Percentiles rank a stretch among this genome's conserved stretches.
These are phyloP conservation scores for Beauveria bassiana DNA, from an alignment of 2,329 filamentous ascomycete genomes.

Conservation along the genomic window DNA sequence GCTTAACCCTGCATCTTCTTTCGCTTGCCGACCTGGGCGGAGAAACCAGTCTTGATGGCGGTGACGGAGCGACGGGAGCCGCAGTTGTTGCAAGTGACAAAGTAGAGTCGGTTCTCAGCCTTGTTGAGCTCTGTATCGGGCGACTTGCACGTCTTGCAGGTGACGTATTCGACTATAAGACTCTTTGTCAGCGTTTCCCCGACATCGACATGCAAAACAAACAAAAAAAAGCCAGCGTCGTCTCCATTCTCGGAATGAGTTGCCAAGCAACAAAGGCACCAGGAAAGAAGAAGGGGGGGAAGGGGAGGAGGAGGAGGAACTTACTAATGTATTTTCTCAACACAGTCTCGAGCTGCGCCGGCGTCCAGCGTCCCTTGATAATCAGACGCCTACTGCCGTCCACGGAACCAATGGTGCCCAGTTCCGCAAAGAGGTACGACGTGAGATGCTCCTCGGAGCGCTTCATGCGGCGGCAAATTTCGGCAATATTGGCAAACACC, in stretches of 20 bases:
- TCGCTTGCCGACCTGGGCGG: slow-evolving; percentile 97
- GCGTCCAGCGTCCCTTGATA: slow-evolving; percentile 99
- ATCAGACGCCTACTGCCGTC: slow-evolving; percentile 88
- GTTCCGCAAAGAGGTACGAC: slow-evolving; percentile 91
- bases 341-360: slow-evolving; percentile 98
- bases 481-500: slow-evolving; percentile 97
- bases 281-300: no score
- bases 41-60: slow-evolving; percentile 99
- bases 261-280: no score
- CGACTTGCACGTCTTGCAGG: slow-evolving; percentile 95
- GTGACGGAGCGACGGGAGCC: slow-evolving; percentile 80
- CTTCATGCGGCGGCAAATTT: slow-evolving; percentile 99
- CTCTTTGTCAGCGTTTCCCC: no score
- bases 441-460: slow-evolving; percentile 96
- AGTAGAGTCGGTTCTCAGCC: slow-evolving; percentile 98
- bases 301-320: slow-evolving; percentile 25
- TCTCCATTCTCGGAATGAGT: no score
- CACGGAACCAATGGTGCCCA: slow-evolving; percentile 94
- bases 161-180: slow-evolving; percentile 81
- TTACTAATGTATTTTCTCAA: slow-evolving; percentile 88
- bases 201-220: neutral
- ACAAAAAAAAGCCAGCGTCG: neutral
- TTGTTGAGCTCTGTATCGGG: slow-evolving; percentile 96
- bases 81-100: slow-evolving; percentile 88
- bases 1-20: slow-evolving; percentile 79